Evolutionary conservation across 2,329 filamentous ascomycete species (phyloP), one percentile per base, ranked within the genome.

Genomic region (Aureobasidium pullulans): DNA sequence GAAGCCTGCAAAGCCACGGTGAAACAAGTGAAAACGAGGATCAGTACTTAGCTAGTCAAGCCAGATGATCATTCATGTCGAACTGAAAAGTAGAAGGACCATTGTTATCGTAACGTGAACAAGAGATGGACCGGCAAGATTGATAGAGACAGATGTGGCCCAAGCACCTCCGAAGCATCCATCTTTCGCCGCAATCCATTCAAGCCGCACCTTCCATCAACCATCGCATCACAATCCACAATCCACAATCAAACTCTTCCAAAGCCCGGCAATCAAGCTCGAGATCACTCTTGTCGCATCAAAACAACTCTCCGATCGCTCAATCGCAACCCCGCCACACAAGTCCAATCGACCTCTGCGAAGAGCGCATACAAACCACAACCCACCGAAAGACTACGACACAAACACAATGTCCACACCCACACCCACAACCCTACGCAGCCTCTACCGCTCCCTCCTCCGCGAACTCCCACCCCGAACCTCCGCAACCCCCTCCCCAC

Each of bases 361-460:
- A 50, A 29, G 40, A 39, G 39, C 6, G n/a, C 9, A n/a, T 16
- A 49, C 16, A n/a, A 23, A 16, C 47, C 47, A 49, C 13, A 11
- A 9, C 40, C 10, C 32, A 28, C 11, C 32, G 19, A n/a, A 7
- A 36, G 23, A 13, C n/a, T 32, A 11, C 16, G 6, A 49, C 29
- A 29, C 32, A 32, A 15, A 29, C 11, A 62, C 60, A 66, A 76
- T 77, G 74, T 63, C 66, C 39, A 50, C 63, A 36, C 63, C 63
- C 31, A 71, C 81, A 42, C 76, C 46, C 46, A 43, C 78, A 40
- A 70, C 72, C 64, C 72, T 89, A 43, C 89, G 90, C 68, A 84
- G 90, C 37, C 81, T 96, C 70, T 97, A 97, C 81, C 89, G 93
- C 68, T 83, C 87, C 43, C 80, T 96, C 69, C 84, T 97, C 59